Percentiles rank a stretch among this genome's conserved stretches.
Evolutionary conservation across 2,329 filamentous ascomycete genomes (phyloP).

Genomic region (Beauveria caledonica): DNA sequence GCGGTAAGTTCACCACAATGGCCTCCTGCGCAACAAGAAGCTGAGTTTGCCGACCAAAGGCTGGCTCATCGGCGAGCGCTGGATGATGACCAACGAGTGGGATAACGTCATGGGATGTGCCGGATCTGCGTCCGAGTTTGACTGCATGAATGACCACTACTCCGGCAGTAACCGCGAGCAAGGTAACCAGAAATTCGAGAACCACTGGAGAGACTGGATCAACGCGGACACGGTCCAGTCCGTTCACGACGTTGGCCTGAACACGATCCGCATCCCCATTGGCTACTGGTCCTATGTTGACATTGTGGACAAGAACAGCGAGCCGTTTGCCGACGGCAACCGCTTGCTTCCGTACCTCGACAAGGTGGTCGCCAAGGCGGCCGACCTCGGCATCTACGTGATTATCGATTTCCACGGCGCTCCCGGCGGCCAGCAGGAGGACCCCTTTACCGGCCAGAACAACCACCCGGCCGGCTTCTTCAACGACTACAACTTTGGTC

Average conservation of each 20-base stretch:
- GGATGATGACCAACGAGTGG: conserved; percentile 41
- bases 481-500: conserved; percentile 44
- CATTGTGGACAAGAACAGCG: conserved; percentile 35
- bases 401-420: conserved; percentile 33
- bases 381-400: conserved; percentile 25
- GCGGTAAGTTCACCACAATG: conserved; percentile 23
- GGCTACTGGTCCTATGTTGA: conserved; percentile 46
- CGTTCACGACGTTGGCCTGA: conserved; percentile 42
- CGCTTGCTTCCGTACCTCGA: conserved; percentile 25
- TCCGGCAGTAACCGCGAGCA: conserved; percentile 21
- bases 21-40: no score
- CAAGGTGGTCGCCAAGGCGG: conserved; percentile 23
- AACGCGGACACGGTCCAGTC: conserved; percentile 23
- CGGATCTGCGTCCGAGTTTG: conserved; percentile 37
- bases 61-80: conserved; percentile 40
- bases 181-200: conserved; percentile 37
- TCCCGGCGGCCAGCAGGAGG: conserved; percentile 35
- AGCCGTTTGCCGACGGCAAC: conserved; percentile 36
- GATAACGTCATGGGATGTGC: conserved; percentile 35
- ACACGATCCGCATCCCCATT: conserved; percentile 44
- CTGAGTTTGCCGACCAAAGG: conserved; percentile 3
- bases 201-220: conserved; percentile 35
- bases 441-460: conserved; percentile 36
- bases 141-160: conserved; percentile 35
- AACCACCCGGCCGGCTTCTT: conserved; percentile 42